A percentile compares a stretch with the other conserved stretches of the same genome.
phyloP scores from a whole-genome alignment of 257 asterid genomes.

The Primulina huaijiensis region DNA sequence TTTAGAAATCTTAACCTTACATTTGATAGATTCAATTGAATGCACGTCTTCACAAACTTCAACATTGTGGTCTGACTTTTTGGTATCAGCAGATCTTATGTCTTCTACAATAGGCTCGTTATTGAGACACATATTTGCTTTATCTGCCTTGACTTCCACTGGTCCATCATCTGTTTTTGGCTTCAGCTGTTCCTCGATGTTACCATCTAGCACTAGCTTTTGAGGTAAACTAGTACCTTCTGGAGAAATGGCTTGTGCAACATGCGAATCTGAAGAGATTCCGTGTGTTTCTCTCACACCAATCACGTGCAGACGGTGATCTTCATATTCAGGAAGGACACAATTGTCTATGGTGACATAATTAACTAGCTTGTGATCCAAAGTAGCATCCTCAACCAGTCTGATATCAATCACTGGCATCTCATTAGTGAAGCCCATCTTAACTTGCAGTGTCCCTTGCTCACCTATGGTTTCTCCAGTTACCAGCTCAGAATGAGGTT shows the following conservation, averaged over 20 bases:
- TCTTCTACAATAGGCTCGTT: constrained; percentile 23
- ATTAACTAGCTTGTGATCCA: constrained; percentile 30
- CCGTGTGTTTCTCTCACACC: constrained; percentile 30
- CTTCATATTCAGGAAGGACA: constrained; percentile 25
- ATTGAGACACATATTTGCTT: constrained; percentile 28
- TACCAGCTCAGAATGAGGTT: constrained; percentile 25
- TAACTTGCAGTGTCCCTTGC: constrained; percentile 12
- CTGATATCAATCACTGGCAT: constrained; percentile 33
- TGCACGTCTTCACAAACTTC: constrained; percentile 28
- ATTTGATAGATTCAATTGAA: constrained; percentile 27
- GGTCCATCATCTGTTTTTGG: constrained; percentile 27
- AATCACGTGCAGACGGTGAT: constrained; percentile 23
- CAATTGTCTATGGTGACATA: constrained; percentile 21
- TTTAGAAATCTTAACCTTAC: constrained; percentile 33
- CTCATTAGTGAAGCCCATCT: constrained; percentile 21
- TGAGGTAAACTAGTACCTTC: constrained; percentile 22
- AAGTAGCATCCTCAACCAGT: constrained; percentile 30
- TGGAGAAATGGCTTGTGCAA: constrained; percentile 26
- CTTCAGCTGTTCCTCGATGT: constrained; percentile 23
- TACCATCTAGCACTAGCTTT: constrained; percentile 30
- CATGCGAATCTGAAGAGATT: constrained; percentile 32
- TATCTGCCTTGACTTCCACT: constrained; percentile 27
- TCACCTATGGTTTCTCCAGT: constrained; percentile 21
- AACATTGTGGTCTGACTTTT: constrained; percentile 30
- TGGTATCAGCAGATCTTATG: constrained; percentile 19